Evolutionary conservation across 192 early-diverging fungal genomes (phyloP).

Genomic region (Podila epigama): DNA sequence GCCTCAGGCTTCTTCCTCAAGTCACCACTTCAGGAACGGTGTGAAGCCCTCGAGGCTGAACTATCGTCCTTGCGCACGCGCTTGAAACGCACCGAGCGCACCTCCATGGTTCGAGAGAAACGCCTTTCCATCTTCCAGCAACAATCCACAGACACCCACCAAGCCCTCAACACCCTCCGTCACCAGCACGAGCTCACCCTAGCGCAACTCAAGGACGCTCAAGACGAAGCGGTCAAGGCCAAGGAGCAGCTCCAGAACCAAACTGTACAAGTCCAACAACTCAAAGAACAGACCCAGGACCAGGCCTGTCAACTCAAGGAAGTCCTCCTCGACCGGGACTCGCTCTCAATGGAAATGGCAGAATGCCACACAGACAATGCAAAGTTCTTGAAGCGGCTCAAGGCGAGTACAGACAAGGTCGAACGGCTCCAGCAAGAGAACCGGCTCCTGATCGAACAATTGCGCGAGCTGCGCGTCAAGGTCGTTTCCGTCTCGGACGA

Average conservation of each 20-base stretch:
- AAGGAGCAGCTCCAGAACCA: neutral
- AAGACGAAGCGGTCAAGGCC: neutral
- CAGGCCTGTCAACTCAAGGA: conserved; percentile 24
- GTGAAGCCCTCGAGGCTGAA: conserved; percentile 23
- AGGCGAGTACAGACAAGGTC: conserved; percentile 10
- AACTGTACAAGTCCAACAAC: conserved; percentile 3
- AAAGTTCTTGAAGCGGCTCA: conserved; percentile 24
- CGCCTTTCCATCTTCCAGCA: conserved; percentile 28
- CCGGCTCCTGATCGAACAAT: conserved; percentile 34
- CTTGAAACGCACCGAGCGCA: conserved; percentile 9
- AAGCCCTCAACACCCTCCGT: conserved; percentile 15
- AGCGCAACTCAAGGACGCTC: conserved; percentile 13
- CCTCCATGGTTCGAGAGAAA: conserved; percentile 21
- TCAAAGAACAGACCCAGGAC: conserved; percentile 6
- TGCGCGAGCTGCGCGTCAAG: conserved; percentile 17
- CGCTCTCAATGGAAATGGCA: conserved; percentile 30
- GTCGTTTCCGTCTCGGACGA: conserved; percentile 1
- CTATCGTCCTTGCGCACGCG: conserved; percentile 11
- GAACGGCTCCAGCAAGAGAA: conserved; percentile 33
- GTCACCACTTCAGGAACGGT: conserved; percentile 18
- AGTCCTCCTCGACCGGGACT: conserved; percentile 24
- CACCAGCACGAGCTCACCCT: conserved; percentile 30
- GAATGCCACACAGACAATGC: conserved; percentile 32
- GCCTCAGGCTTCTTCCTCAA: conserved; percentile 4
- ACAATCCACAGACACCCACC: conserved; percentile 18